phyloP scores from a whole-genome alignment of 1,284 basidiomycete genomes.

The Leccinum griseonigrum region DNA sequence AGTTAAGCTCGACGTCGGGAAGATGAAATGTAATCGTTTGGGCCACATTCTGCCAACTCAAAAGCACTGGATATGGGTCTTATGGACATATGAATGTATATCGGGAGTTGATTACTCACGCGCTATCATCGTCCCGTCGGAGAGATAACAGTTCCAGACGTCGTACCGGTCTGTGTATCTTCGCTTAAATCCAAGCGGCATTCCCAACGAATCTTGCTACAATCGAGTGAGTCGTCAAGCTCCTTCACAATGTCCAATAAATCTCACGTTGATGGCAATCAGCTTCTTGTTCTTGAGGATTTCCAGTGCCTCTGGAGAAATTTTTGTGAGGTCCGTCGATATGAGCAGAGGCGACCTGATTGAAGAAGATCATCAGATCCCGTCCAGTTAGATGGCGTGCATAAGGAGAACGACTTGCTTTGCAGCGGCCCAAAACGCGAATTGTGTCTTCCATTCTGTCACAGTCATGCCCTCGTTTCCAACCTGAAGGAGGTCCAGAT shows the following conservation, averaged over 20 bases:
- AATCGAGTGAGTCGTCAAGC: conserved; percentile 11
- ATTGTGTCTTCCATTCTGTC: no score
- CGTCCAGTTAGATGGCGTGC: no score
- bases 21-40: conserved; percentile 10
- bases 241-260: not conserved
- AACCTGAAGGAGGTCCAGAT: conserved; percentile 38
- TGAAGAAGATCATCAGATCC: no score
- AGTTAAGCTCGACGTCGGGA: conserved; percentile 4
- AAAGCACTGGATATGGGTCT: not conserved
- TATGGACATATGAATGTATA: not conserved
- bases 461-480: no score
- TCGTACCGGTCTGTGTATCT: conserved; percentile 17
- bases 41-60: conserved; percentile 5
- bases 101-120: conserved; percentile 24
- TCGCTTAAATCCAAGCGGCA: conserved; percentile 45
- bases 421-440: no score
- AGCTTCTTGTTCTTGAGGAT: conserved; percentile 9
- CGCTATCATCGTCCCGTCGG: conserved; percentile 28
- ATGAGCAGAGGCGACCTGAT: not conserved
- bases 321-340: conserved; percentile 12
- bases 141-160: no score
- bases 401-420: no score
- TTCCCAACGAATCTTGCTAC: conserved; percentile 49
- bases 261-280: conserved; percentile 11
- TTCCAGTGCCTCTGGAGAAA: conserved; percentile 1